A percentile compares a stretch with the other conserved stretches of the same genome.
Evolutionary conservation across 75 land plant genomes (phyloP).

Genomic region (Azolla pinnata): DNA sequence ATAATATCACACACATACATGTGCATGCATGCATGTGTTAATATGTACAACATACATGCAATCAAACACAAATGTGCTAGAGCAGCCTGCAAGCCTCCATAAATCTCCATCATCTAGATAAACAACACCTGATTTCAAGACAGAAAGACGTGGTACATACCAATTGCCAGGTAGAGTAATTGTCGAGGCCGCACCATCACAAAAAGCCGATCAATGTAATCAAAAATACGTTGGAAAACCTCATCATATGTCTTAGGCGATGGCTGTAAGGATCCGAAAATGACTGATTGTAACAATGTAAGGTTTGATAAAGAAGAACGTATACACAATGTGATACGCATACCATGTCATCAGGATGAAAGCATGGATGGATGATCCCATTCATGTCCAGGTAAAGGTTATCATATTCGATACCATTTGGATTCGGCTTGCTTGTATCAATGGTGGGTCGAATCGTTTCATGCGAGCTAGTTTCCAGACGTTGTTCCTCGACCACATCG

Average conservation of each 20-base stretch:
- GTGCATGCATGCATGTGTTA: too few species aligned
- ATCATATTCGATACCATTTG: conserved; percentile 63
- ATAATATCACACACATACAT: not conserved
- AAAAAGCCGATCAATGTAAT: conserved; percentile 74
- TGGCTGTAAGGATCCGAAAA: too few species aligned
- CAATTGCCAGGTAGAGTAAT: conserved; percentile 86
- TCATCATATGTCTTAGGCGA: conserved; percentile 51
- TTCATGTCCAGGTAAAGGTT: conserved; percentile 87
- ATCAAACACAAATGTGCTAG: too few species aligned
- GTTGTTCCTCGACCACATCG: conserved; percentile 61
- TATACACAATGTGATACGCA: too few species aligned
- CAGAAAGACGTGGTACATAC: conserved; percentile 21
- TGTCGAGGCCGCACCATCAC: conserved; percentile 74
- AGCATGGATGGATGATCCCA: conserved; percentile 87
- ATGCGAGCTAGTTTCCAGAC: conserved; percentile 39
- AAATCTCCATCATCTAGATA: too few species aligned
- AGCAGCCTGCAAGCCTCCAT: too few species aligned
- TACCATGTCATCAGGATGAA: conserved; percentile 83
- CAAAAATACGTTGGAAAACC: conserved; percentile 62
- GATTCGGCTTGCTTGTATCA: conserved; percentile 74
- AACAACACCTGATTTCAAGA: too few species aligned
- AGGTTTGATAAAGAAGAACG: too few species aligned
- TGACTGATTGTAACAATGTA: too few species aligned
- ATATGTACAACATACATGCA: too few species aligned
- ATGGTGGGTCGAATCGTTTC: conserved; percentile 47